These are phyloP conservation scores for Diophrys sp. DNA, from an alignment of 73 alveolate species.

Conservation along the genomic window DNA sequence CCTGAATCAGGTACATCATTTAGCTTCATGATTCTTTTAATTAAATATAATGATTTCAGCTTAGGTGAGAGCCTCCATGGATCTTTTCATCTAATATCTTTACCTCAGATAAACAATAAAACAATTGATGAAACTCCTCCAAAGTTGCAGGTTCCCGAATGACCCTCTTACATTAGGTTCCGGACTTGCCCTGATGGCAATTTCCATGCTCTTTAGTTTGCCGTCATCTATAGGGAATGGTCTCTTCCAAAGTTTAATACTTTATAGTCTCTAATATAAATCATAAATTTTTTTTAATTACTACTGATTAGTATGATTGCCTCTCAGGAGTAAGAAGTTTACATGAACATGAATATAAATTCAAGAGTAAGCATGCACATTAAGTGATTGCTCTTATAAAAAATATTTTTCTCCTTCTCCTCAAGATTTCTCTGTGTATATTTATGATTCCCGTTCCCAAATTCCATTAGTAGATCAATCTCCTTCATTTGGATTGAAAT, in stretches of 20 bases:
- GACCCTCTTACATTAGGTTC: too few species aligned
- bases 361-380: slow-evolving; percentile 69
- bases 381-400: slow-evolving; percentile 81
- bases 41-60: slow-evolving; percentile 48
- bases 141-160: too few species aligned
- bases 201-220: too few species aligned
- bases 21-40: slow-evolving; percentile 53
- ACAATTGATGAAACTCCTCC: slow-evolving; percentile 55
- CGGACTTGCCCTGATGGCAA: too few species aligned
- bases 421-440: too few species aligned
- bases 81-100: slow-evolving; percentile 68
- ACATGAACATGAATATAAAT: slow-evolving; percentile 71
- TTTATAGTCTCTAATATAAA: slow-evolving; percentile 65
- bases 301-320: slow-evolving; percentile 85
- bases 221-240: too few species aligned
- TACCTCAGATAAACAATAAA: slow-evolving; percentile 66
- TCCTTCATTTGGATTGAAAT: too few species aligned
- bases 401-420: too few species aligned
- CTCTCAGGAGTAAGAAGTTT: slow-evolving; percentile 81
- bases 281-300: slow-evolving; percentile 66
- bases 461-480: too few species aligned
- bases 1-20: slow-evolving; percentile 70
- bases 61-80: slow-evolving; percentile 70
- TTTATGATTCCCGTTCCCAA: too few species aligned
- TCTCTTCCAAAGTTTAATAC: slow-evolving; percentile 69